Base-by-base conservation (phyloP, 805 yeast species). In the Metschnikowia borealis region DNA sequence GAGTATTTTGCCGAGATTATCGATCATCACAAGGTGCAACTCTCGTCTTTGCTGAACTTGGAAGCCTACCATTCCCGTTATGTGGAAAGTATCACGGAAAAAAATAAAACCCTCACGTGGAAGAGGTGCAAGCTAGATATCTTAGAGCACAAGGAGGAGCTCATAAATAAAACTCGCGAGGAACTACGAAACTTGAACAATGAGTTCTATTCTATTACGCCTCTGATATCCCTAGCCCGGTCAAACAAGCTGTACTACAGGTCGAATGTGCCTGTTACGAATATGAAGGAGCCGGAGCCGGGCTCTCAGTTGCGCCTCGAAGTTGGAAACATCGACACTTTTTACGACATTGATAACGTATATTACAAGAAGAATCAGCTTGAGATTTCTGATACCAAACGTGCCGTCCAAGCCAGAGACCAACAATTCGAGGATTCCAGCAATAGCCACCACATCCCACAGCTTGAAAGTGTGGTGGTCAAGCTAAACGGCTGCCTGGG, bases 31-130 rank as follows among this genome's bases (percentile, higher is more conserved):
- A 51, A 51, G 32, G 47, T 54, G 8, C 63, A 63, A 13, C 57
- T 73, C 26, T 46, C 49, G 20, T 60, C 66, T 0, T 61, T 66
- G 14, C 49, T 53, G 11, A 62, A 62, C 40, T 73, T 70, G 48
- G 66, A 62, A 36, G 51, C 55, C 17, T 71, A 70, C 49, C 74
- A 67, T 52, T 53, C 56, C 1, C 48, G 56, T 3, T 53, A 73
- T 44, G 54, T 65, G 2, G 54, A 59, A 6, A 48, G 52, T 10
- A 55, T 57, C 32, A 48, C 61, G 7, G 56, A 58, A 20, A 62
- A 63, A 7, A 62, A 69, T 38, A 57, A 63, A 20, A 51, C 51
- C 3, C 62, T 68, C 3, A 50, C 69, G n/a, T 73, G 77, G 77
- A 60, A 68, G 38, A 68, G 63, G 42, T 71, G 64, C 56, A 58